Base-by-base conservation (phyloP, 768 basidiomycete species). In the Lanmaoa pseudosensibilis region DNA sequence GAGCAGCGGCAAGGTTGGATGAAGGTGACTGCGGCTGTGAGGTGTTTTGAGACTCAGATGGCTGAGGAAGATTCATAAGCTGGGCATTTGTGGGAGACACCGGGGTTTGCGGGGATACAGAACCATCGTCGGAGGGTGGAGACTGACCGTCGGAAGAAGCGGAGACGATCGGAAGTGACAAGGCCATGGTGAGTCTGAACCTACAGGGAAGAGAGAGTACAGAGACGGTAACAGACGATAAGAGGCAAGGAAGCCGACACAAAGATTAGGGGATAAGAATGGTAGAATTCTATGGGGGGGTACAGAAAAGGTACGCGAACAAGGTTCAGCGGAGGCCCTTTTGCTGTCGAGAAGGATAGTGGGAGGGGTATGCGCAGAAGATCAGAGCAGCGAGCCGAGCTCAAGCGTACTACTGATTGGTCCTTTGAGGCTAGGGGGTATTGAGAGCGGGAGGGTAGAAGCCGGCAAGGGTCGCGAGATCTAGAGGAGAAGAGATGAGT, bases 381-480 rank as follows among this genome's bases (percentile, higher is more conserved):
- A 60, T 70, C 72, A 65, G 62, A 66, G 75, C 67, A 74, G 85
- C 85, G 86, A 87, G 86, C 81, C 70, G 77, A 70, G 81, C 88
- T 87, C 85, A 84, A 87, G 85, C 85, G 84, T 69, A 73, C 72
- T 70, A 75, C 72, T 75, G 72, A 67, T 73, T 64, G 69, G 68
- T 73, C 68, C 70, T 74, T 73, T 71, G 72, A 71, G 65, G 63
- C 44, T 50, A 27, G 60, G 63, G 58, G 67, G 64, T 63, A 62
- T 60, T 57, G 61, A 61, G 63, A 74, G 74, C 80, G 87, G 82
- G 68, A 64, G 62, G 74, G 75, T 74, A 79, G 88, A 82, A 77
- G 85, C 87, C 88, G 88, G 80, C 86, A 92, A 92, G 91, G 90
- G 90, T 92, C 90, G 90, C 90, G 90, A 92, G 90, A 82, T 83